A percentile compares a stretch with the other conserved stretches of the same genome.
Conservation (phyloP, 768 basidiomycete genomes). For the Botryobasidium botryosum region DNA sequence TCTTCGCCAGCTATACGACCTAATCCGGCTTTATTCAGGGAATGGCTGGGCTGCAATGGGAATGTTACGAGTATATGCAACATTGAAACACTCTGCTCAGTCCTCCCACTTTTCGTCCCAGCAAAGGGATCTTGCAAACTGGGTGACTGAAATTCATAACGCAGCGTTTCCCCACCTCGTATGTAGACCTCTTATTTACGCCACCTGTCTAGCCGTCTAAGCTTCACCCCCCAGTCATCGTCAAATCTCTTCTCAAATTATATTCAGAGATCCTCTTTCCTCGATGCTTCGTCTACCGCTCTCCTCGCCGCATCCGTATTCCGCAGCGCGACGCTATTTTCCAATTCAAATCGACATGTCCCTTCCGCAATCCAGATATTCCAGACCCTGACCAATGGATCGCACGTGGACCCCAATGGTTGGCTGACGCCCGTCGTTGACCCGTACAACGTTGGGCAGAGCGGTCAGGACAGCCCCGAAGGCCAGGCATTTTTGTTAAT, state of each 20-base stretch:
- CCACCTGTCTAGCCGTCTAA: no score
- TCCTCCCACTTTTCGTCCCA: neutral
- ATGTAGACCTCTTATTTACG: no score
- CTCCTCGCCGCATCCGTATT: slow-evolving; percentile 17
- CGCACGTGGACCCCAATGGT: slow-evolving; percentile 10
- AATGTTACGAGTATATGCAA: slow-evolving; percentile 17
- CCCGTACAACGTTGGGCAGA: no score
- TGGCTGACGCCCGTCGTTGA: slow-evolving; percentile 12
- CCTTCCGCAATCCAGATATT: neutral
- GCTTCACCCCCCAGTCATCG: no score
- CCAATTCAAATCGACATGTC: neutral
- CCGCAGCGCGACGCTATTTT: slow-evolving; percentile 13
- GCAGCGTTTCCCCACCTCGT: no score
- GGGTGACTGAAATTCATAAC: slow-evolving; percentile 16
- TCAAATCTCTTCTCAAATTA: no score
- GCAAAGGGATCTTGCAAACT: slow-evolving; percentile 14
- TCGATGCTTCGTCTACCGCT: slow-evolving; percentile 15
- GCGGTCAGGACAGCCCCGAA: neutral
- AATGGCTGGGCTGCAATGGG: slow-evolving; percentile 21
- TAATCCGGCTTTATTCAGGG: no score
- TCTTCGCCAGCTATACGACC: no score
- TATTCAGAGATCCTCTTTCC: no score
- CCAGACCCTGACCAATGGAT: slow-evolving; percentile 3
- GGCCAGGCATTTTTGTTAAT: neutral
- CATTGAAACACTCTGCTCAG: slow-evolving; percentile 14